phyloP scores from a whole-genome alignment of 2,329 filamentous ascomycete genomes.

The Albophoma yamanashiensis region DNA sequence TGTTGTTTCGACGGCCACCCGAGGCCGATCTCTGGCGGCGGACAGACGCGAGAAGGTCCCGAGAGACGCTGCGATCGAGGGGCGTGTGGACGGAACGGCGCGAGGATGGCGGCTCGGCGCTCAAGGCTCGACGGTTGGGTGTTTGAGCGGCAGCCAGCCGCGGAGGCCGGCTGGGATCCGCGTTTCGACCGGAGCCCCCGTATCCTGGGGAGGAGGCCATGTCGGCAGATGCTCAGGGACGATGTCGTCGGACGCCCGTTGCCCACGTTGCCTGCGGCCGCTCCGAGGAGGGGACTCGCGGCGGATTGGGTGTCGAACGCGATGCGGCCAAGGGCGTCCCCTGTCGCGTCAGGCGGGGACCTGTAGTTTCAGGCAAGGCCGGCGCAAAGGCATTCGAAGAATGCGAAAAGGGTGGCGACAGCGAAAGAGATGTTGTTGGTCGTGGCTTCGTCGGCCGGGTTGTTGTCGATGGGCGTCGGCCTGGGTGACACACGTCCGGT shows the following conservation, averaged over 20 bases:
- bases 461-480: neutral
- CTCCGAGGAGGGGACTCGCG: neutral
- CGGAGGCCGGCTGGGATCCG: too few relatives aligned
- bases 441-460: neutral
- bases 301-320: neutral
- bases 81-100: conserved; percentile 31
- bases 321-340: neutral
- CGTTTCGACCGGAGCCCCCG: too few relatives aligned
- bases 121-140: conserved; percentile 16
- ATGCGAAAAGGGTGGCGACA: neutral
- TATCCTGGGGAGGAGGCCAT: neutral
- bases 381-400: neutral
- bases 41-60: conserved; percentile 26
- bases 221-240: neutral
- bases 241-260: neutral
- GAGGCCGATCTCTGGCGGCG: conserved; percentile 34
- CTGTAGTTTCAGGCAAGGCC: neutral
- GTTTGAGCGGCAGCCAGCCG: conserved; percentile 10
- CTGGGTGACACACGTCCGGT: neutral
- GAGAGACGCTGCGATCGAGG: conserved; percentile 23
- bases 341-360: neutral
- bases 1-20: conserved; percentile 26
- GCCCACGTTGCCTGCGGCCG: neutral
- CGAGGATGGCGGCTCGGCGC: conserved; percentile 26
- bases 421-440: neutral